Percentiles rank a stretch among this genome's conserved stretches.
phyloP scores from a whole-genome alignment of 2,329 filamentous ascomycete species.

The Pseudogymnoascus sp. region DNA sequence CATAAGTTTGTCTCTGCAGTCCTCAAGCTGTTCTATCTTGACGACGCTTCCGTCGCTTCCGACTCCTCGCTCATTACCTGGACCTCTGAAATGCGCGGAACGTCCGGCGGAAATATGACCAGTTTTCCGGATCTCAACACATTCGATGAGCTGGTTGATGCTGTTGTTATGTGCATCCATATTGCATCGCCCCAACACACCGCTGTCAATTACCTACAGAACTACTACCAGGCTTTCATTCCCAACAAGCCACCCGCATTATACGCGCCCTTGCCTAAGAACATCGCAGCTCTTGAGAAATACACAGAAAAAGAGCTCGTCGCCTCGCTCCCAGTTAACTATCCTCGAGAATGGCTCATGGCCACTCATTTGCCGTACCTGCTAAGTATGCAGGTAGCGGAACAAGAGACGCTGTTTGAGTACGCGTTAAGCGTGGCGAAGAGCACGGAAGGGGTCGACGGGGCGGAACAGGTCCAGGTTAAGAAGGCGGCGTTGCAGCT shows the following conservation, averaged over 20 bases:
- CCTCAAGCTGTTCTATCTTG: conserved; percentile 30
- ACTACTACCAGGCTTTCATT: conserved; percentile 43
- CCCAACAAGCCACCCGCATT: conserved; percentile 36
- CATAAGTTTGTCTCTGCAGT: conserved; percentile 35
- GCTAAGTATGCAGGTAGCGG: conserved; percentile 36
- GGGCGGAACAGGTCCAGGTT: neutral
- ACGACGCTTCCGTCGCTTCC: conserved; percentile 26
- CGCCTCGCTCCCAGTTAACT: conserved; percentile 35
- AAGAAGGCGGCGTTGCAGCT: neutral
- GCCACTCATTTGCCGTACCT: conserved; percentile 39
- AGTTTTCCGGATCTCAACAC: conserved; percentile 38
- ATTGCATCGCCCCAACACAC: conserved; percentile 43
- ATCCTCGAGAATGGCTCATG: conserved; percentile 38
- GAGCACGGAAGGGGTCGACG: neutral
- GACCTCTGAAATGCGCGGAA: conserved; percentile 33
- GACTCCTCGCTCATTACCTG: conserved; percentile 33
- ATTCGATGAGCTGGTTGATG: conserved; percentile 36
- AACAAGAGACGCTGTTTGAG: conserved; percentile 31
- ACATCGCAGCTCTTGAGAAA: conserved; percentile 25
- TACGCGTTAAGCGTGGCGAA: conserved; percentile 15
- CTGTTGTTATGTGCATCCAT: conserved; percentile 45
- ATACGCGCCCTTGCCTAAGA: conserved; percentile 29
- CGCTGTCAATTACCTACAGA: conserved; percentile 44
- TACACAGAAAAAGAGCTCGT: conserved; percentile 31
- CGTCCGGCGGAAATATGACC: conserved; percentile 32